Conservation (phyloP, 2,329 filamentous ascomycete species). For the Fusarium sp. region DNA sequence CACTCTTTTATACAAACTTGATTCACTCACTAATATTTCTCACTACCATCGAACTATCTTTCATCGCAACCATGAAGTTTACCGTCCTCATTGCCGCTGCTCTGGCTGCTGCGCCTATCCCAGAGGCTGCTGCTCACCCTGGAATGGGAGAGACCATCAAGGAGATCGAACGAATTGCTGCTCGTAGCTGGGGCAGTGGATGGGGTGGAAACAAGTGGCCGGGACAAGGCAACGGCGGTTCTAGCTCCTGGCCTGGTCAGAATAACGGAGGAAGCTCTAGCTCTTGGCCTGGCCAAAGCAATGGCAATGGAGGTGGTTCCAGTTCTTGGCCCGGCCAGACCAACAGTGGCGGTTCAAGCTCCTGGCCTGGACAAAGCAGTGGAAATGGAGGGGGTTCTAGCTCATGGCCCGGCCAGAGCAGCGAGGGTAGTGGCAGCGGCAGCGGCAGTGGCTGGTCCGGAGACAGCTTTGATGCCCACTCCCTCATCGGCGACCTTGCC, state of each 20-base stretch:
- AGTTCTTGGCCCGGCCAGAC: neutral
- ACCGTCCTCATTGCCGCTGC: conserved; percentile 31
- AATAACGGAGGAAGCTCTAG: neutral
- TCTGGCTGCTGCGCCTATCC: conserved; percentile 32
- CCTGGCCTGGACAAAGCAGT: neutral
- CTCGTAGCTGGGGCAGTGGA: conserved; percentile 24
- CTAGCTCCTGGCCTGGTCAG: neutral
- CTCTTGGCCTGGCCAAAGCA: neutral
- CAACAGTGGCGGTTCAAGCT: neutral
- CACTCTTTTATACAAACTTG: neutral
- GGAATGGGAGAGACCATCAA: conserved; percentile 38
- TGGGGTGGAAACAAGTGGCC: conserved; percentile 15
- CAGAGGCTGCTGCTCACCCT: conserved; percentile 28
- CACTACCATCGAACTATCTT: neutral
- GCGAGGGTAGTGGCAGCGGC: neutral
- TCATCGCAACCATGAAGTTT: conserved; percentile 40
- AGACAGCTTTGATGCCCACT: conserved; percentile 31
- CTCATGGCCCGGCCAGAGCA: neutral
- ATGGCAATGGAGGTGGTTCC: neutral
- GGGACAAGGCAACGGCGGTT: neutral
- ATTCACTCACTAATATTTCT: neutral
- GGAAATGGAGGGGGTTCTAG: neutral
- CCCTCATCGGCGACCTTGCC: conserved; percentile 53
- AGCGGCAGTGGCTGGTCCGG: conserved; percentile 11
- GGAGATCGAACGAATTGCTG: conserved; percentile 32